These are phyloP conservation scores for Jimgerdemannia lactiflua DNA, from an alignment of 192 early-diverging fungal species.

Conservation along the genomic window DNA sequence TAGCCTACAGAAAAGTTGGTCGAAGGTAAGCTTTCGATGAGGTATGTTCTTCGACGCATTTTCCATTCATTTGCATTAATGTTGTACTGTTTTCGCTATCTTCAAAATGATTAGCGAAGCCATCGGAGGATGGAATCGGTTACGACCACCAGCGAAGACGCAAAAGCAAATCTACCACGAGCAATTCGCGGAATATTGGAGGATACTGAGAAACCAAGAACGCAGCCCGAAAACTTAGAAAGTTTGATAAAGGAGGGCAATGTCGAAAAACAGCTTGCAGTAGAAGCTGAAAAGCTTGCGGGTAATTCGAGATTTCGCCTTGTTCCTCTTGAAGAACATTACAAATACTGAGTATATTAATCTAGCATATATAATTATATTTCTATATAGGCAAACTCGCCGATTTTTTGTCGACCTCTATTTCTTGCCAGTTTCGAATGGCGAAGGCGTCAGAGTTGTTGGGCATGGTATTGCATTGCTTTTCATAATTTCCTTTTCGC, in stretches of 20 bases:
- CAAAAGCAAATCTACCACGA: conserved; percentile 9
- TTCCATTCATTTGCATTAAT: neutral
- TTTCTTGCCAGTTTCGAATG: conserved; percentile 20
- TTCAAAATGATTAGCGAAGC: neutral
- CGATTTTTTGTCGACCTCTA: conserved; percentile 27
- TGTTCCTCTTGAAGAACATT: neutral
- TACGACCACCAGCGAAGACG: conserved; percentile 6
- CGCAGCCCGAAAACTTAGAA: conserved; percentile 6
- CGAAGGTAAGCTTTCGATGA: conserved; percentile 17
- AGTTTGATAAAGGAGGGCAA: conserved; percentile 11
- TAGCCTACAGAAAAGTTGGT: conserved; percentile 19
- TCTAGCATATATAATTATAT: neutral
- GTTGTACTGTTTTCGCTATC: neutral
- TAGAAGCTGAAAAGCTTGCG: conserved; percentile 4
- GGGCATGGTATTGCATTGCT: conserved; percentile 36
- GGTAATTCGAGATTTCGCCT: neutral
- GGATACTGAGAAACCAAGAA: conserved; percentile 7
- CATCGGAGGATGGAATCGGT: neutral
- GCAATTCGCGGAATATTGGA: conserved; percentile 22
- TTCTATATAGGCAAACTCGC: conserved; percentile 17
- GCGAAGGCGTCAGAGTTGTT: conserved; percentile 31
- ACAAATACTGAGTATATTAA: neutral
- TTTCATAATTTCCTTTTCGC: no score
- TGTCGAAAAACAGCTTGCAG: neutral
- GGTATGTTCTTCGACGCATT: neutral